phyloP scores from a whole-genome alignment of 495 filamentous ascomycete genomes.

The Aspergillus biplanus region DNA sequence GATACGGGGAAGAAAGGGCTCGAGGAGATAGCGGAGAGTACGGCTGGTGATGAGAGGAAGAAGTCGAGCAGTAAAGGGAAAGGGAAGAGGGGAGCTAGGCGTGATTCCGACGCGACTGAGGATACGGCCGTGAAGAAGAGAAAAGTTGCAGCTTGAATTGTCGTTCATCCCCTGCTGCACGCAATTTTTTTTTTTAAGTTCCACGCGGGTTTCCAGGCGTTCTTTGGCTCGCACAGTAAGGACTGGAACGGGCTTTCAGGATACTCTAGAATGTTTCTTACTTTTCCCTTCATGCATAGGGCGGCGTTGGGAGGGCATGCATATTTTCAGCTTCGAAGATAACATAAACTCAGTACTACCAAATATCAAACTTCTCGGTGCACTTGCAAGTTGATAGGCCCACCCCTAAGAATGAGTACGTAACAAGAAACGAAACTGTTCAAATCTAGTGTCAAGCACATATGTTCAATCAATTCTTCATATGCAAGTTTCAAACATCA shows the following conservation, averaged over 20 bases:
- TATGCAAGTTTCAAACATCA: not conserved
- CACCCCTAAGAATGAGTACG: too few relatives aligned
- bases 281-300: not conserved
- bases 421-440: too few relatives aligned
- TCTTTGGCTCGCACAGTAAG: not conserved
- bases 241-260: not conserved
- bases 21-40: conserved; percentile 31
- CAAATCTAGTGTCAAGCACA: too few relatives aligned
- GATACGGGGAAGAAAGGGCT: conserved; percentile 45
- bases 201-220: not conserved
- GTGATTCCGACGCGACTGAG: conserved; percentile 50
- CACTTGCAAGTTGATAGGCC: too few relatives aligned
- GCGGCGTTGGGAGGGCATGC: not conserved
- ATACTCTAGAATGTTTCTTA: not conserved
- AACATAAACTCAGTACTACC: too few relatives aligned
- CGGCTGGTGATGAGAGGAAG: conserved; percentile 32
- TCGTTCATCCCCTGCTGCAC: not conserved
- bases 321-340: not conserved
- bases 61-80: conserved; percentile 50
- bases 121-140: conserved; percentile 48
- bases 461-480: too few relatives aligned
- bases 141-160: conserved; percentile 35
- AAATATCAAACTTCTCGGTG: too few relatives aligned
- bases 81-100: conserved; percentile 41
- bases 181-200: not conserved